Evolutionary conservation across 805 yeast species (phyloP).

Genomic region (Saccharomyces mikatae): DNA sequence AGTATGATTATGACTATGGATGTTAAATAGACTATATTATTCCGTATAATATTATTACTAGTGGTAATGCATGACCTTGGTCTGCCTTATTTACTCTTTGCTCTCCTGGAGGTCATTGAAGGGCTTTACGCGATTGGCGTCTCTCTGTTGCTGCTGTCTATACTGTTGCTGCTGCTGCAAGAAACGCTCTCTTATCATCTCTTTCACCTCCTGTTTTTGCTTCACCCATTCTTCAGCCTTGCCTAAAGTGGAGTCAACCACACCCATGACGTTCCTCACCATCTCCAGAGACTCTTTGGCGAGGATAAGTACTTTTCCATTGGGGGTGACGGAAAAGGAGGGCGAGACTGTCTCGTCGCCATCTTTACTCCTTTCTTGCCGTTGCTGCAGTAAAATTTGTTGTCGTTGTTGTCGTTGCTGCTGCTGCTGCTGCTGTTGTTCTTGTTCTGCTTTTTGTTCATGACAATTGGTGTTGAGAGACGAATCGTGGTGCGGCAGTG

Average conservation of each 20-base stretch:
- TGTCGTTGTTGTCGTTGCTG: slow-evolving; percentile 4
- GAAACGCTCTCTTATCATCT: slow-evolving; percentile 21
- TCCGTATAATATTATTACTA: not conserved
- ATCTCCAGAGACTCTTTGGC: slow-evolving; percentile 87
- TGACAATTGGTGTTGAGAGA: not conserved
- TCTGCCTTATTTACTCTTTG: not conserved
- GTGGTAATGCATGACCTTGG: not conserved
- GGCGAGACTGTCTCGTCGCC: slow-evolving; percentile 1
- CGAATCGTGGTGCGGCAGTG: slow-evolving; percentile 4
- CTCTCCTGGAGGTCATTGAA: not conserved
- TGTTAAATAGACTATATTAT: not conserved
- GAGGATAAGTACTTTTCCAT: slow-evolving; percentile 66
- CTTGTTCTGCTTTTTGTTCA: not conserved
- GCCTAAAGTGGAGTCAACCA: slow-evolving; percentile 76
- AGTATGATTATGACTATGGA: not conserved
- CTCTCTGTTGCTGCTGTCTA: not conserved
- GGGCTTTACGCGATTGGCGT: not conserved
- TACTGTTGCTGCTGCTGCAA: slow-evolving; percentile 8
- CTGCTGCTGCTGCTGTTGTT: slow-evolving; percentile 4
- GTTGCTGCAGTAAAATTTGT: slow-evolving; percentile 1
- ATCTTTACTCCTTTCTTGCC: not conserved
- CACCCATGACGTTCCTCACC: slow-evolving; percentile 72
- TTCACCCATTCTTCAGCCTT: slow-evolving; percentile 81
- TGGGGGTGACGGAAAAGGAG: slow-evolving; percentile 33
- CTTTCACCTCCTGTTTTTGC: slow-evolving; percentile 36